Evolutionary conservation across 768 basidiomycete species (phyloP), one percentile per base, ranked within the genome.

Genomic region (Tylopilus intermedius): DNA sequence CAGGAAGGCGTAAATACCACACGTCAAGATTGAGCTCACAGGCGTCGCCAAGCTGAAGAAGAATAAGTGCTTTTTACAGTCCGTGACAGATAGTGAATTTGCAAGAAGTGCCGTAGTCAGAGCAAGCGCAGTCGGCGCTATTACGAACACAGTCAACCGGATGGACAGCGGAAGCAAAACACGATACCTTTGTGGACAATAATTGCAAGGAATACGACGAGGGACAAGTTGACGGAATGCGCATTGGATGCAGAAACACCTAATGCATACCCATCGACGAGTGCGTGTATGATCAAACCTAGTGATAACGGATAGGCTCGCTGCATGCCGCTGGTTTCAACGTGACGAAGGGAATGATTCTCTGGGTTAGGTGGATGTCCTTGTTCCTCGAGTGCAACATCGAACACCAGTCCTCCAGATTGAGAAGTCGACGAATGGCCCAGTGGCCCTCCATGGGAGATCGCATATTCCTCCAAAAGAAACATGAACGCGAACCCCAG

Each of bases 231-330:
- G 22, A 72, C 74, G 15, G 73, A 69, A 51, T 57, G 72, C 0
- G 68, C 52, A 18, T 65, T 62, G 9, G 85, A 71, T 11, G 79
- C 77, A 3, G 88, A 86, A 18, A 93, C 87, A 22, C 95, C 96
- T 37, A 98, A 74, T 2, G 91, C 92, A 52, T 96, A 83, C 4
- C 96, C 94, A 68, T 99, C 96, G 0, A 93, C 89, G 45, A 94
- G 76, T 1, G 84, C 89, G 64, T 99, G 95, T 24, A 93, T 79
- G 24, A 91, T 78, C 42, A 98, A 74, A 1, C 94, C 96, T 8
- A 97, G 69, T 0, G 93, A 90, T 35, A 94, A 76, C 35, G 93
- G 77, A 47, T 85, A 80, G 8, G 84, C 84, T 14, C 72, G 72
- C 33, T 64, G 62, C 30, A 68, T 67, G 59, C 65, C 69, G 26